Evolutionary conservation across 2,329 filamentous ascomycete species (phyloP).

Genomic region (Fusarium subtropicale): DNA sequence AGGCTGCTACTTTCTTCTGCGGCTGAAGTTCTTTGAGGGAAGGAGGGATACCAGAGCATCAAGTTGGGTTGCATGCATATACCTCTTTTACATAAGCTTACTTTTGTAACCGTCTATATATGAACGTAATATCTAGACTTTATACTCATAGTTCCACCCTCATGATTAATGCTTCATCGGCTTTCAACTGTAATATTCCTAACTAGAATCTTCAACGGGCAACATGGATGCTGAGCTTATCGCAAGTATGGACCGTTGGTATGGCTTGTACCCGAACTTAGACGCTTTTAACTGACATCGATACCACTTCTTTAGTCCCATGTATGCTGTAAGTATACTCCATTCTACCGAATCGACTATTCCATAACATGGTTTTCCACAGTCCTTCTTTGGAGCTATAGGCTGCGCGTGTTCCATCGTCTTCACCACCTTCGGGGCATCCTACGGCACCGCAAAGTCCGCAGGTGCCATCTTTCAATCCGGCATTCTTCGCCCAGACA

Average conservation of each 20-base stretch:
- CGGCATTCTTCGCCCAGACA: slow-evolving; percentile 58
- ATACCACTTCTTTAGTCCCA: slow-evolving; percentile 50
- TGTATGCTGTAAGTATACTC: slow-evolving; percentile 56
- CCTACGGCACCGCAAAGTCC: slow-evolving; percentile 59
- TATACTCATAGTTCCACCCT: background rate
- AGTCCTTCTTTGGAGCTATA: slow-evolving; percentile 59
- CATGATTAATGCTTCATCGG: background rate
- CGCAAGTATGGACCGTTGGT: slow-evolving; percentile 55
- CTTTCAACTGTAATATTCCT: background rate
- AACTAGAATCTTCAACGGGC: background rate
- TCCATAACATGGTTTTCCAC: background rate
- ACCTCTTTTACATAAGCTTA: background rate
- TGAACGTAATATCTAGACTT: background rate
- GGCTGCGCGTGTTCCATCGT: slow-evolving; percentile 60
- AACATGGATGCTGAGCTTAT: slow-evolving; percentile 50
- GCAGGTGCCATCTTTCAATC: slow-evolving; percentile 58
- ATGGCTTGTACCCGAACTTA: background rate
- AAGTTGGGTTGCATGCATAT: background rate
- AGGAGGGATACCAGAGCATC: background rate
- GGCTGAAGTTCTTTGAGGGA: slow-evolving; percentile 4
- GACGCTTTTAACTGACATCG: slow-evolving; percentile 9
- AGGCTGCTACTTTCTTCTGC: background rate
- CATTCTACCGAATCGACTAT: background rate
- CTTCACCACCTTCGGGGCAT: slow-evolving; percentile 63
- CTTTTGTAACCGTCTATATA: background rate